Conservation (phyloP, 129 eudicot species). For the Artemisia tridentata region DNA sequence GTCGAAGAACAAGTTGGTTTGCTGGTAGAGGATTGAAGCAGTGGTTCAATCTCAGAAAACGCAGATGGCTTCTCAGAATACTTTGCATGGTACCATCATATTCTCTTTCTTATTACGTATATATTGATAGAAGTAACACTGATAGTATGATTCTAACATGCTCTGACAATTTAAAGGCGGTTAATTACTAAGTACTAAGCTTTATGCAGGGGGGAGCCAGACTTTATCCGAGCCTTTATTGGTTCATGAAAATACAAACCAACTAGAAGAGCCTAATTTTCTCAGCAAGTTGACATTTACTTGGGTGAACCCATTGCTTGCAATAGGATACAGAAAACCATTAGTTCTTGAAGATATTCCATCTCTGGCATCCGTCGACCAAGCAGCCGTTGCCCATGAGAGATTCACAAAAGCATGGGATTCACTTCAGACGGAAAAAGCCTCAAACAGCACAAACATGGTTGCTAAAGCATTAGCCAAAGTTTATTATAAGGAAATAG, state of each 20-base stretch:
- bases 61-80: not conserved
- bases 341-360: constrained; percentile 45
- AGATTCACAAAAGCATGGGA: constrained; percentile 32
- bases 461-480: constrained; percentile 30
- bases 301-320: constrained; percentile 47
- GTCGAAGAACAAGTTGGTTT: not conserved
- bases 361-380: constrained; percentile 39
- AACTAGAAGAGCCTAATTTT: constrained; percentile 25
- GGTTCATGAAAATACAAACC: constrained; percentile 4
- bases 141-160: not conserved
- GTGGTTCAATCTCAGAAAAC: not conserved
- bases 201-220: not conserved
- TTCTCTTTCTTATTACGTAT: not conserved
- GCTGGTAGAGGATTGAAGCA: not conserved
- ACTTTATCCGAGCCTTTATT: constrained; percentile 31
- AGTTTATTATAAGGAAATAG: constrained; percentile 37
- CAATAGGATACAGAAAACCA: constrained; percentile 32
- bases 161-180: too few relatives aligned
- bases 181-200: too few relatives aligned
- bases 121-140: too few relatives aligned
- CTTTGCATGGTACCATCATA: not conserved
- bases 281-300: constrained; percentile 40
- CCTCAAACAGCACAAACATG: constrained; percentile 13
- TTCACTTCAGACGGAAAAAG: constrained; percentile 14
- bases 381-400: constrained; percentile 32